phyloP scores from a whole-genome alignment of 2,329 filamentous ascomycete genomes.

The Myotisia sp. region DNA sequence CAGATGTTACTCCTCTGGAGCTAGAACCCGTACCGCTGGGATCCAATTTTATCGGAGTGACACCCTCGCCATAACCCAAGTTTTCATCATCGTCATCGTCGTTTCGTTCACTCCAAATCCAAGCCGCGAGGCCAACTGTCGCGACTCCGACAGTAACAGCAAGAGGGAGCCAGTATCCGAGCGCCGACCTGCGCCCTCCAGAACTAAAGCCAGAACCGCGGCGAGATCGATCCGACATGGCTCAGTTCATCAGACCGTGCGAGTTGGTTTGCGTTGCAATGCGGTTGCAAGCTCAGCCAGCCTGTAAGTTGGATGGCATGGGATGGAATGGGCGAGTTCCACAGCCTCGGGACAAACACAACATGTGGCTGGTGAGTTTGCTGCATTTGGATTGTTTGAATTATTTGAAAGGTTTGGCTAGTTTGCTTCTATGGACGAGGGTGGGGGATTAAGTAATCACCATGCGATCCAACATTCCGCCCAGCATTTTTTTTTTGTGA shows the following conservation, averaged over 20 bases:
- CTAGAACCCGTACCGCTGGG: conserved; percentile 14
- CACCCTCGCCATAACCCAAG: conserved; percentile 29
- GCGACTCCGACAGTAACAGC: conserved; percentile 76
- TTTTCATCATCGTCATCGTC: conserved; percentile 57
- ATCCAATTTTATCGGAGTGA: conserved; percentile 16
- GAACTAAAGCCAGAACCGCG: conserved; percentile 29
- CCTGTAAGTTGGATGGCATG: too few relatives aligned
- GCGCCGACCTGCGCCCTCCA: conserved; percentile 27
- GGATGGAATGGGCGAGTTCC: too few relatives aligned
- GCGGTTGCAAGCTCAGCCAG: too few relatives aligned
- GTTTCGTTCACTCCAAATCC: conserved; percentile 83
- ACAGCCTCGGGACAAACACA: too few relatives aligned
- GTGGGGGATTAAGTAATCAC: not conserved
- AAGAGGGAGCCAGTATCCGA: conserved; percentile 75
- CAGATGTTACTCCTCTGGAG: conserved; percentile 20
- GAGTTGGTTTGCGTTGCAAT: too few relatives aligned
- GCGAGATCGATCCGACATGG: conserved; percentile 27
- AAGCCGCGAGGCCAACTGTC: conserved; percentile 71
- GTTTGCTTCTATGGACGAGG: too few relatives aligned
- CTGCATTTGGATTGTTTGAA: too few relatives aligned
- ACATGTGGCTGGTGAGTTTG: too few relatives aligned
- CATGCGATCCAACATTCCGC: too few relatives aligned
- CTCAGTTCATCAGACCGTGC: too few relatives aligned
- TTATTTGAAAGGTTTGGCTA: too few relatives aligned
- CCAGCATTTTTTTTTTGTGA: too few relatives aligned